phyloP scores from a whole-genome alignment of 306 rosid species.

The Vachellia pachyceras region DNA sequence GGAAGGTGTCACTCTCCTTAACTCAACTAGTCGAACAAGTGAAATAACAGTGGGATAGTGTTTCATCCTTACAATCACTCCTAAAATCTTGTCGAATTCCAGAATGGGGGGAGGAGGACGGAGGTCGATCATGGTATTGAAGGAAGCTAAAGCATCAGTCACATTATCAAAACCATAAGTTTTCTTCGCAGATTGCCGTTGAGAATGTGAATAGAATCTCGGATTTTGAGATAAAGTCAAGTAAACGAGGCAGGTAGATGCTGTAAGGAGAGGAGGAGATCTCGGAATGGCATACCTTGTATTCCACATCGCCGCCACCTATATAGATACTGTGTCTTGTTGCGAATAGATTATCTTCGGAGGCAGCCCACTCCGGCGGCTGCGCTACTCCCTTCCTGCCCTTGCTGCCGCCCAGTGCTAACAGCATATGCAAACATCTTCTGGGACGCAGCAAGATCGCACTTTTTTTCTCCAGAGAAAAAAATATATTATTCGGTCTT shows the following conservation, averaged over 20 bases:
- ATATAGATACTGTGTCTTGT: not conserved
- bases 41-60: slow-evolving; percentile 44
- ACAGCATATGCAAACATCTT: not conserved
- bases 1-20: slow-evolving; percentile 31
- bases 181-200: slow-evolving; percentile 3
- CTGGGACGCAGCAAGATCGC: not conserved
- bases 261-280: slow-evolving; percentile 23
- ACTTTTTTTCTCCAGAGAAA: not conserved
- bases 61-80: slow-evolving; percentile 39
- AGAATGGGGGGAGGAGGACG: slow-evolving; percentile 34
- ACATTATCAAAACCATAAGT: slow-evolving; percentile 23
- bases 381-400: not conserved
- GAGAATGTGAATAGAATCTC: slow-evolving; percentile 35
- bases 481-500: not conserved
- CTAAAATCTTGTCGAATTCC: slow-evolving; percentile 37
- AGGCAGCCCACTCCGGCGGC: slow-evolving; percentile 12
- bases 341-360: not conserved
- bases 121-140: slow-evolving; percentile 25
- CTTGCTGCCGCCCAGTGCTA: not conserved
- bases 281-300: slow-evolving; percentile 42
- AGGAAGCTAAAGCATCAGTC: slow-evolving; percentile 33
- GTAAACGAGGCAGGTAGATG: slow-evolving; percentile 24
- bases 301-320: slow-evolving; percentile 26
- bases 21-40: slow-evolving; percentile 31
- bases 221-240: slow-evolving; percentile 17